Evolutionary conservation across 768 basidiomycete species (phyloP).

Genomic region (Boletus insuetus): DNA sequence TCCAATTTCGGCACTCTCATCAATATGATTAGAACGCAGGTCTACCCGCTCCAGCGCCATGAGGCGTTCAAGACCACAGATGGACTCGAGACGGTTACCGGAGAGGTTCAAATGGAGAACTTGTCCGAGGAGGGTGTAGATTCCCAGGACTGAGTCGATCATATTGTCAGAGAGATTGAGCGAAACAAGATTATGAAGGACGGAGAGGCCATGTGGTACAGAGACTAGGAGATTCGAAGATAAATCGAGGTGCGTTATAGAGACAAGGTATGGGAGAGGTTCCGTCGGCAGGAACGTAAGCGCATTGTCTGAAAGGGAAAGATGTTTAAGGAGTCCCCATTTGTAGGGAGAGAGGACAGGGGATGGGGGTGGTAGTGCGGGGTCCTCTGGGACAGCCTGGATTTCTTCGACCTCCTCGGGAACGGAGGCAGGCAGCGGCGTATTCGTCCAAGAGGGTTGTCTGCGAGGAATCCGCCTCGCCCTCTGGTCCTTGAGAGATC

Average conservation of each 20-base stretch:
- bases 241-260: slow-evolving; percentile 81
- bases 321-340: slow-evolving; percentile 74
- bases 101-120: slow-evolving; percentile 78
- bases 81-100: slow-evolving; percentile 87
- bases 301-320: slow-evolving; percentile 77
- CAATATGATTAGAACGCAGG: slow-evolving; percentile 72
- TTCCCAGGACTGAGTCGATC: slow-evolving; percentile 92
- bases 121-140: slow-evolving; percentile 77
- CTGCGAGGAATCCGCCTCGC: slow-evolving; percentile 43
- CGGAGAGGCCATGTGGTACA: slow-evolving; percentile 72
- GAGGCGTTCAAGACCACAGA: slow-evolving; percentile 92
- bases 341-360: slow-evolving; percentile 52
- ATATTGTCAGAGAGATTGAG: slow-evolving; percentile 97
- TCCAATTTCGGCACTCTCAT: slow-evolving; percentile 83
- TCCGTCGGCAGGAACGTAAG: slow-evolving; percentile 77
- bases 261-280: slow-evolving; percentile 61
- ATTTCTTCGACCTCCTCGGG: slow-evolving; percentile 45
- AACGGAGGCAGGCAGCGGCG: slow-evolving; percentile 55
- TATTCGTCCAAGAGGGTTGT: slow-evolving; percentile 47
- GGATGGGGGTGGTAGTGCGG: slow-evolving; percentile 27
- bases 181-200: slow-evolving; percentile 77
- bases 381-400: slow-evolving; percentile 10
- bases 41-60: slow-evolving; percentile 82
- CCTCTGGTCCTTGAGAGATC: slow-evolving; percentile 47
- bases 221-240: slow-evolving; percentile 90